Conservation (phyloP, 331 rosid species). For the Telfairia occidentalis region DNA sequence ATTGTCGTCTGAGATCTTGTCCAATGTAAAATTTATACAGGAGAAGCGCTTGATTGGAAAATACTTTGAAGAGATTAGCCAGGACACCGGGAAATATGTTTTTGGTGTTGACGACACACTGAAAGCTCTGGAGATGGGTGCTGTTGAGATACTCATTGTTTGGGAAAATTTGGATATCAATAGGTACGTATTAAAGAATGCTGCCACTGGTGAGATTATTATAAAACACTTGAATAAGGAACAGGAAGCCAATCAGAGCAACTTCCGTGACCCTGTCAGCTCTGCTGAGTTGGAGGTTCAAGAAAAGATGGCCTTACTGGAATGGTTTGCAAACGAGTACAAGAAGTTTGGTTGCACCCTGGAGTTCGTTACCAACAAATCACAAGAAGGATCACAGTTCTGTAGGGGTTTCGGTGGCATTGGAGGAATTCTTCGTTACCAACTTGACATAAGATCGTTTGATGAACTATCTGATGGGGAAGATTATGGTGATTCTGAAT, state of each 20-base stretch:
- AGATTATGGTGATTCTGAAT: constrained; percentile 24
- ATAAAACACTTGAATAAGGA: constrained; percentile 50
- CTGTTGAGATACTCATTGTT: constrained; percentile 63
- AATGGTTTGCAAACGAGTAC: constrained; percentile 72
- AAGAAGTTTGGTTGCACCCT: constrained; percentile 58
- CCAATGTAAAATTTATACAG: constrained; percentile 66
- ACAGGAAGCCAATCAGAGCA: constrained; percentile 44
- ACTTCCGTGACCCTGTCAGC: constrained; percentile 40
- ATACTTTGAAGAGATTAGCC: constrained; percentile 69
- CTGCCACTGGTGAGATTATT: constrained; percentile 33
- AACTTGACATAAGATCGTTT: constrained; percentile 58
- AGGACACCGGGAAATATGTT: constrained; percentile 72
- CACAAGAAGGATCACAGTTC: constrained; percentile 75
- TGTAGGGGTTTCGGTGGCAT: constrained; percentile 75
- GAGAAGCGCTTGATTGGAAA: constrained; percentile 63
- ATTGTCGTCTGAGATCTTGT: constrained; percentile 51
- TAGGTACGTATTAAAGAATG: constrained; percentile 40
- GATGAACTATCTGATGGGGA: constrained; percentile 61
- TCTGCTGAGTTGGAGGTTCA: constrained; percentile 49
- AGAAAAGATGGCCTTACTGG: constrained; percentile 49
- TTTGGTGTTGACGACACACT: constrained; percentile 72
- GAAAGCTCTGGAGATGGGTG: constrained; percentile 67
- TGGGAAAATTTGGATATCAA: constrained; percentile 67
- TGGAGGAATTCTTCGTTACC: constrained; percentile 70
- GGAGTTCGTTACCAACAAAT: constrained; percentile 59